phyloP scores from a whole-genome alignment of 2,329 filamentous ascomycete genomes.

The Tolypocladium tundrense region DNA sequence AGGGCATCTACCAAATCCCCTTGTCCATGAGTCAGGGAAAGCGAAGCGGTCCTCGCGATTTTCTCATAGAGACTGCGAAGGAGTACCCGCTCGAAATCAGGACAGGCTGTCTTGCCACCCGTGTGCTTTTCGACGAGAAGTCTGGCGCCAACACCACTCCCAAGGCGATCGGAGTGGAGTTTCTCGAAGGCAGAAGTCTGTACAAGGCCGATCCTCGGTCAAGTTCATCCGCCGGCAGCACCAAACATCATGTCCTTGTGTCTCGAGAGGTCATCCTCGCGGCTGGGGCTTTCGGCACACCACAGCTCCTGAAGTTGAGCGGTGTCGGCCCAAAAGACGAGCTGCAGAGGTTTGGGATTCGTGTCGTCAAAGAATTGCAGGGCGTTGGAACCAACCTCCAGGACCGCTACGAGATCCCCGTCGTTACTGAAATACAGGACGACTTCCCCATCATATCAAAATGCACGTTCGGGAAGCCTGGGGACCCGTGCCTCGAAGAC shows the following conservation, averaged over 20 bases:
- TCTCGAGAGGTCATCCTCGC: conserved; percentile 38
- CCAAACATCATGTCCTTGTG: conserved; percentile 23
- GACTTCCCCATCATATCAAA: conserved; percentile 14
- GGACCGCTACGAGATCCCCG: conserved; percentile 37
- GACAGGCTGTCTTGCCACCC: conserved; percentile 28
- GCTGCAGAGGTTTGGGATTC: conserved; percentile 25
- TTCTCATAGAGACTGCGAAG: conserved; percentile 35
- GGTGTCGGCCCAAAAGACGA: conserved; percentile 33
- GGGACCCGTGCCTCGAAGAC: conserved; percentile 25
- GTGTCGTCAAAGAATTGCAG: conserved; percentile 40
- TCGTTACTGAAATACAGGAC: conserved; percentile 22
- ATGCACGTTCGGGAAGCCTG: conserved; percentile 21
- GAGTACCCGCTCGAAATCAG: conserved; percentile 46
- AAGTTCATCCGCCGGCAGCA: conserved; percentile 15
- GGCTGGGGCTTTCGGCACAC: conserved; percentile 42
- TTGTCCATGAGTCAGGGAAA: not conserved
- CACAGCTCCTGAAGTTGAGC: conserved; percentile 42
- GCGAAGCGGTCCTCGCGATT: not conserved
- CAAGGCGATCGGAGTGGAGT: conserved; percentile 37
- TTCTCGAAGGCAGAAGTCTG: conserved; percentile 32
- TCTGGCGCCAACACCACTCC: conserved; percentile 18
- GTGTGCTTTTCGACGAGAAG: conserved; percentile 29
- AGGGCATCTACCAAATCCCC: not conserved
- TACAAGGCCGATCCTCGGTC: conserved; percentile 34
- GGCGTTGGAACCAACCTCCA: conserved; percentile 52